Evolutionary conservation across 805 yeast species (phyloP).

Genomic region (Tetrapisispora nanseiensis): DNA sequence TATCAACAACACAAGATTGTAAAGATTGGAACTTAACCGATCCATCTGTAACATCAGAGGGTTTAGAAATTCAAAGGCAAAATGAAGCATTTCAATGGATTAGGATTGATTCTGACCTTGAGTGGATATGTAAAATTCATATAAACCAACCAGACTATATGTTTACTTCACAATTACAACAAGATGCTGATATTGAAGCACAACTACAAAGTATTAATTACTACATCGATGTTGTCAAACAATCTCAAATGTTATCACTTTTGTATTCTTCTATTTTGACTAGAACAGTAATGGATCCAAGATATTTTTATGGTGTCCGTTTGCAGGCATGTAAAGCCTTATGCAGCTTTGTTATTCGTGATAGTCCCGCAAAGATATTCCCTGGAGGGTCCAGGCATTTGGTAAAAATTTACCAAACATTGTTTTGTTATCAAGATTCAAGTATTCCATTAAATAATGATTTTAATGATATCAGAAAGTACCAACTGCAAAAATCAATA

Average conservation of each 20-base stretch:
- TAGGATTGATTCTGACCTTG: conserved; percentile 94
- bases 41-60: conserved; percentile 42
- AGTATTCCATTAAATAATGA: conserved; percentile 72
- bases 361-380: conserved; percentile 10
- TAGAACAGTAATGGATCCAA: conserved; percentile 69
- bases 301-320: conserved; percentile 85
- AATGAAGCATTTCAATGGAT: conserved; percentile 96
- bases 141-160: conserved; percentile 89
- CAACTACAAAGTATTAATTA: conserved; percentile 74
- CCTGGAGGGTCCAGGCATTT: conserved; percentile 58
- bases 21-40: conserved; percentile 66
- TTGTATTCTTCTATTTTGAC: conserved; percentile 69
- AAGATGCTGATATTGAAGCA: conserved; percentile 94
- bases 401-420: conserved; percentile 52
- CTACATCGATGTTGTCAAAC: conserved; percentile 42
- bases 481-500: conserved; percentile 62
- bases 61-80: conserved; percentile 23
- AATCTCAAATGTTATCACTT: conserved; percentile 42
- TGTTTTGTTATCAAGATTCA: conserved; percentile 64
- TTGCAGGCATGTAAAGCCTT: conserved; percentile 78
- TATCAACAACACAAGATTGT: conserved; percentile 51
- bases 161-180: conserved; percentile 88
- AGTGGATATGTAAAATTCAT: conserved; percentile 81
- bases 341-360: conserved; percentile 49
- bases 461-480: conserved; percentile 59